A percentile compares a stretch with the other conserved stretches of the same genome.
Evolutionary conservation across 1,139 yeast genomes (phyloP).

Genomic region (Lodderomyces beijingensis): DNA sequence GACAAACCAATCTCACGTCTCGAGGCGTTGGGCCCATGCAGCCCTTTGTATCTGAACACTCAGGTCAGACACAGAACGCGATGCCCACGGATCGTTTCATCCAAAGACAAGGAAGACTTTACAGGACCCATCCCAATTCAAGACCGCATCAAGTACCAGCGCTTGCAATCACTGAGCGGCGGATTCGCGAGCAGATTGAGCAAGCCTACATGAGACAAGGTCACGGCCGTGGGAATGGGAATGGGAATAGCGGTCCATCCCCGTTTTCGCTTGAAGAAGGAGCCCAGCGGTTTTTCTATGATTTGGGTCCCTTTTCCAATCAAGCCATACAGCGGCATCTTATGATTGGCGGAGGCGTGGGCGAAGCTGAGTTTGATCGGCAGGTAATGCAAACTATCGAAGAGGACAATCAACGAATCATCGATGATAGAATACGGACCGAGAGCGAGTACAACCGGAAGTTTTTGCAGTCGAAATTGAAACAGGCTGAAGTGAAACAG

Average conservation of each 20-base stretch:
- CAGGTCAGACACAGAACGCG: neutral
- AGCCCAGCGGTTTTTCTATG: neutral
- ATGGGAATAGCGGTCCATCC: neutral
- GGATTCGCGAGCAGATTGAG: no score
- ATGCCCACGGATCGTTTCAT: neutral
- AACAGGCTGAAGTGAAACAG: constrained; percentile 19
- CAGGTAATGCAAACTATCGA: constrained; percentile 40
- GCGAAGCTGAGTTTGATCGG: constrained; percentile 19
- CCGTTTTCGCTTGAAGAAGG: no score
- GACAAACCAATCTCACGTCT: neutral
- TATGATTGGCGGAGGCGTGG: neutral
- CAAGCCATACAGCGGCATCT: neutral
- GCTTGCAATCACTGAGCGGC: no score
- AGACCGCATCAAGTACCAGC: no score
- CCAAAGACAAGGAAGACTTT: no score
- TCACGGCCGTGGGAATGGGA: neutral
- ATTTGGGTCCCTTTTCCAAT: neutral
- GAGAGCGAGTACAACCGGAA: constrained; percentile 31
- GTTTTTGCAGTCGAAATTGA: constrained; percentile 26
- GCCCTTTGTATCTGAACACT: neutral
- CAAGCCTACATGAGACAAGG: neutral
- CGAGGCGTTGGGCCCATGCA: neutral
- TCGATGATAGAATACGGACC: constrained; percentile 29
- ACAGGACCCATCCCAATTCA: no score
- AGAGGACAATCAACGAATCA: constrained; percentile 34